Evolutionary conservation across 228 moss, liverwort and hornwort genomes (phyloP), one percentile per base, ranked within the genome.

Genomic region (Sphagnum magellanicum): DNA sequence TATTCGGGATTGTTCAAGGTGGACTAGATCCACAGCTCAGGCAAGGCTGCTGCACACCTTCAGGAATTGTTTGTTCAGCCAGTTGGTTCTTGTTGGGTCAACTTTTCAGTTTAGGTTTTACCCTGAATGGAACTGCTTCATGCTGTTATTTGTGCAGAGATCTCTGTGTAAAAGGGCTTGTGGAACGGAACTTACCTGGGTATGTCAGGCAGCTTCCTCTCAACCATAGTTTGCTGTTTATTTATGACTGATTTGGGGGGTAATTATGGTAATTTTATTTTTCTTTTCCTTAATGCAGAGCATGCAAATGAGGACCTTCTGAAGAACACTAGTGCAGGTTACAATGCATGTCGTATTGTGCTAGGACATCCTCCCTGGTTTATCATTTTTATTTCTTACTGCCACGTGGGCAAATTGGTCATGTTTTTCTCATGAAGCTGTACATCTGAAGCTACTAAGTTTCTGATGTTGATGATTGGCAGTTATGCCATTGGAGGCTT

Each of bases 1-100:
- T 97, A 5, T 97, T 97, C 62, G 97, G 93, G 67, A 97, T 97
- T 70, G 93, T 97, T 16, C 97, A 97, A 82, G 97, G 97, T 71
- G 97, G 93, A 70, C 67, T 97, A 71, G 91, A 97, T 77, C 76
- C 85, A 63, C 76, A 67, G 51, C 87, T 97, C 48, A 88, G 93
- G 96, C 90, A 72, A 50, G 15, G 17, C 65, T 55, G 32, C 13
- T 4, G 10, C 14, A 14, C 6, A 32, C 14, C 67, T 46, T n/a
- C 51, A 68, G 4, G 5, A 51, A 51, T 47, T 11, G 11, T 51
- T 49, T 69, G 9, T 6, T 10, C 17, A 55, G 52, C 14, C 5
- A 16, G 10, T 46, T 53, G 52, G 16, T 0, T 13, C 8, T 55
- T 55, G 8, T 13, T 5, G 46, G 14, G 16, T 32, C 32, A 32